Conservation (phyloP, 345 rosid species). For the Zanthoxylum bungeanum region DNA sequence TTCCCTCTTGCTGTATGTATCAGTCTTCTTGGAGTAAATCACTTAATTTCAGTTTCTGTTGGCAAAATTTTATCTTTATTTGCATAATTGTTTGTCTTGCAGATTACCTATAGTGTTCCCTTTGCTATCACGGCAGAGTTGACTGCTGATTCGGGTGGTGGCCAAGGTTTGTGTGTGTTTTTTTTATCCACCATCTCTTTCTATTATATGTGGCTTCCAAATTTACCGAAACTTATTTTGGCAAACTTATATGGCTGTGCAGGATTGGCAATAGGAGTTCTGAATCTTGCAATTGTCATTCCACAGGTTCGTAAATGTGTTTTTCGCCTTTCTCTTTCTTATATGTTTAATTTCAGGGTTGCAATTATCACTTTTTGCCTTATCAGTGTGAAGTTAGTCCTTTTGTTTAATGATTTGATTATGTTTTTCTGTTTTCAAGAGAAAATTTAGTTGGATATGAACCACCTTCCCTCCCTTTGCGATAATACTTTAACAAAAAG, state of each 20-base stretch:
- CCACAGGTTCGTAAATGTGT: constrained; percentile 59
- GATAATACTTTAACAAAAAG: not conserved
- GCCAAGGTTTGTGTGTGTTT: constrained; percentile 59
- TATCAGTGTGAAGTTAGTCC: not conserved
- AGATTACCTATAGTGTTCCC: constrained; percentile 94
- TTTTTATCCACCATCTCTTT: constrained; percentile 3
- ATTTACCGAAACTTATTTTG: not conserved
- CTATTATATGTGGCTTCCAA: not conserved
- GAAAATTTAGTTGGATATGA: not conserved
- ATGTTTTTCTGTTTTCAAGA: not conserved
- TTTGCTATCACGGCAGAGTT: constrained; percentile 92
- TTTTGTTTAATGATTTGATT: not conserved
- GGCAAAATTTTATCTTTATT: not conserved
- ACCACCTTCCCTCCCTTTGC: not conserved
- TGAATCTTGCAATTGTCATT: constrained; percentile 88
- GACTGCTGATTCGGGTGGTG: constrained; percentile 95
- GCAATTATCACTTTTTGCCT: not conserved
- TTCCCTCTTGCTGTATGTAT: constrained; percentile 92
- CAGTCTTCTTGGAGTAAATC: constrained; percentile 3
- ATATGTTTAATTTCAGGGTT: not conserved
- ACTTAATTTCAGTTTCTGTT: constrained; percentile 5
- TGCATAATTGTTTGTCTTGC: constrained; percentile 24
- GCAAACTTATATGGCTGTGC: constrained; percentile 19
- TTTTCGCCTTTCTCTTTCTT: not conserved
- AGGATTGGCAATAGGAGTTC: constrained; percentile 96